Base-by-base conservation (phyloP, 1,284 basidiomycete species). In the Pterula multifida region DNA sequence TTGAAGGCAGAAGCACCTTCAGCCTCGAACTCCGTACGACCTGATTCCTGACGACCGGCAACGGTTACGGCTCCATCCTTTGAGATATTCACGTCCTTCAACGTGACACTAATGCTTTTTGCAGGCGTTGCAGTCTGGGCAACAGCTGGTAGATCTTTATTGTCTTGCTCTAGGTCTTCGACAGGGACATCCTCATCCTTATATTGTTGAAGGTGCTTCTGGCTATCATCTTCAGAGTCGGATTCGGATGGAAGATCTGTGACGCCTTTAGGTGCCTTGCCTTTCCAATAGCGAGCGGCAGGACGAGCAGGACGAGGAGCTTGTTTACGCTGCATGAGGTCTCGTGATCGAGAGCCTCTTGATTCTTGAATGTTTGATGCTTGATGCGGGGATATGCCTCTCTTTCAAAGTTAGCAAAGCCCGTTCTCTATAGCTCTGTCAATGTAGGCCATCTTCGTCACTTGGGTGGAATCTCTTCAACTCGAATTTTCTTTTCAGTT, bases 251-350 rank as follows among this genome's bases (percentile, higher is more conserved):
- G 70, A 22, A 68, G 66, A 25, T 77, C 76, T 1, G 65, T 65
- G 36, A 68, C 73, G 47, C 85, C 85, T 63, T 88, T 88, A 0
- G 87, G 87, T 0, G 80, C 86, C 57, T 89, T 89, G 51, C 88
- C 86, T 58, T 85, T 85, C 81, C 85, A 85, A 63, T 90, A 90
- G 3, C 86, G 80, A 19, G 77, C 82, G 3, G 79, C 86, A 12
- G 88, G 85, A 47, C 75, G 71, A 19, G 85, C 74, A 9, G 80
- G 71, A 17, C 86, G 78, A 15, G 82, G 76, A 12, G 85, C 85
- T 54, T 78, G 77, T 57, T 87, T 88, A 17, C n/a, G 39, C n/a
- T n/a, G 39, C 39, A 42, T 42, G 39, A 19, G 21, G 39, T n/a
- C n/a, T 9, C 39, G 39, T 42, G 39, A 42, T 17, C 19, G 6